Base-by-base conservation (phyloP, 2,329 filamentous ascomycete genomes). In the Fusarium sterilihyphosum region DNA sequence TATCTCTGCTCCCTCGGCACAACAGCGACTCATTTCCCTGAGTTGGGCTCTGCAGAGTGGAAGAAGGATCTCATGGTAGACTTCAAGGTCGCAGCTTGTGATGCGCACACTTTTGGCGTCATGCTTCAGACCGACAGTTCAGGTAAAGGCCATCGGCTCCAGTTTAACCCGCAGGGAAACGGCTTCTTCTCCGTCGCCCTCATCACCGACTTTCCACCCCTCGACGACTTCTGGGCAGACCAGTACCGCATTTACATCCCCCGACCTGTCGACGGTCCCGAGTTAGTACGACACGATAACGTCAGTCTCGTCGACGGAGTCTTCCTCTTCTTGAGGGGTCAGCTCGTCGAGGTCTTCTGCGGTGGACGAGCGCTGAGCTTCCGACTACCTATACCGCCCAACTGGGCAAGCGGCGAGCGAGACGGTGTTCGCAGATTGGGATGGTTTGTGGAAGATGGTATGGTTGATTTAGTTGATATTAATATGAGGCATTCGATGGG, bases 141-240 rank as follows among this genome's bases (percentile, higher is more conserved):
- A 8, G 73, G 78, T 33, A 80, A 79, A 43, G 80, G 78, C 6
- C 68, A 78, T 43, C 73, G 77, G 2, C 70, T 81, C 29, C 76
- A 75, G 70, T 77, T 81, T 31, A 70, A 29, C 24, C 73, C 78
- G 7, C 65, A 73, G 2, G 67, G 65, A 24, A 65, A 67, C n/a
- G 73, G 73, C n/a, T 49, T 74, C 10, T 80, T 78, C 65, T 73
- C 77, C 26, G 76, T 82, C 38, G 58, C 72, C n/a, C 72, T 83
- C 11, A 54, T 79, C 40, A 77, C 78, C 10, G 80, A 81, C 61
- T 78, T 80, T 40, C 77, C 81, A 12, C 79, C 81, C 8, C 76
- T 83, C 4, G 81, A 83, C 69, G 81, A 83, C 67, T 83, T 83
- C 67, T 83, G 81, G 81, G 81, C 80, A n/a, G 81, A 83, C 54